Base-by-base conservation (phyloP, 768 basidiomycete genomes). In the Termitomyces sp. region DNA sequence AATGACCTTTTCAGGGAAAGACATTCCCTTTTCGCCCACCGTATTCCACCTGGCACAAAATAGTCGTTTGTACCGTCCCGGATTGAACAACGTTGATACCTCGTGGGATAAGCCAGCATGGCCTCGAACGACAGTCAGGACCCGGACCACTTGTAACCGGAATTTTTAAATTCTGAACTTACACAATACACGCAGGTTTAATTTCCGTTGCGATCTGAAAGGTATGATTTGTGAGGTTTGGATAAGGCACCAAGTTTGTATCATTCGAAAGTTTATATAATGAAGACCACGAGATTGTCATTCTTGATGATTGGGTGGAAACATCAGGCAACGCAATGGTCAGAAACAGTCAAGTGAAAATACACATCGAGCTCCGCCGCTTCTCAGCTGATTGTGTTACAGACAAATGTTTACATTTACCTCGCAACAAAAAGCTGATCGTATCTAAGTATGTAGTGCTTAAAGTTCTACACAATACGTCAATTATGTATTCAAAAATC, bases 381-480 rank as follows among this genome's bases (percentile, higher is more conserved):
- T 54, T 20, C 37, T 54, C 53, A 54, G 37, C 20, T 32, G 48
- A 49, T 32, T 34, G 49, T 34, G 37, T 10, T 15, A 36, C 42
- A 43, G 4, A 32, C 55, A 46, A 10, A 37, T 47, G 34, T 34
- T 32, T 56, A 56, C 43, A 46, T 57, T 47, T 15, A 57, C 3
- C 42, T 56, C 32, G 20, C 31, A 32, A 34, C 55, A 32, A 45
- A n/a, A 43, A 42, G 6, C 29, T 31, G 25, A 55, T 32, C 29
- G n/a, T 55, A 55, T 32, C 55, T 56, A 49, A 37, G 47, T 57
- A 50, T 32, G 45, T 40, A 50, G n/a, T 48, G 11, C 59, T 62
- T 62, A 69, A n/a, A 69, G 64, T 66, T 69, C 68, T 69, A 38
- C n/a, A 29, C 9, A 8, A 1, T 66, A 62, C 60, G 61, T 65